Evolutionary conservation across 331 rosid genomes (phyloP), one percentile per base, ranked within the genome.

Genomic region (Spiraea crenata): DNA sequence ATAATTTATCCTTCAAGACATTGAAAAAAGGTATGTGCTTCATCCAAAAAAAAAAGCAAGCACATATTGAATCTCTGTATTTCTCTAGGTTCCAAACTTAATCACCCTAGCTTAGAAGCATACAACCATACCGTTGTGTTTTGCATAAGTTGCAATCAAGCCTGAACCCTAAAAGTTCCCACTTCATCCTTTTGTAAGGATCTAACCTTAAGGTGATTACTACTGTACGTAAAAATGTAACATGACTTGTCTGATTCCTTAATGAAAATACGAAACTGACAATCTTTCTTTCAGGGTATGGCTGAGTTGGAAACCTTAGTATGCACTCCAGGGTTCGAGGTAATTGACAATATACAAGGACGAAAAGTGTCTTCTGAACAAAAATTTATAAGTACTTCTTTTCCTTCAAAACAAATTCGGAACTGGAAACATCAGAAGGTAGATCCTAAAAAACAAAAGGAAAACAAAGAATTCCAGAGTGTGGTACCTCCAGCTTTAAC

Each of bases 401-500:
- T 57, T 11, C 19, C 13, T 9, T 58, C n/a, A 71, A 25, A 17
- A 46, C 12, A 69, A 39, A 38, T 31, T 45, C 13, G 57, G 65
- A 16, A 61, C 3, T 17, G 19, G 54, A 17, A 20, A n/a, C 31
- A 39, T 31, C 10, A 8, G 56, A 58, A 70, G 20, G 44, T 65
- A 41, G 52, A 48, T 44, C 38, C 39, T 60, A 69, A 68, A 76
- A 74, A 41, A 72, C 71, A 48, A 58, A 34, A 5, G 12, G 77
- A 59, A 76, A 69, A 12, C n/a, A 9, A 4, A 61, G 61, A 51
- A 52, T 54, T 2, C 46, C 42, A 63, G 46, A 52, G 57, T 58
- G 52, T 60, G 52, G 80, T 85, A 93, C 99, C 99, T 86, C 99
- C 99, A 72, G 97, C 99, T 87, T 90, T 93, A 67, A 93, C 87